Evolutionary conservation across 139 green algal genomes (phyloP).

Genomic region (Micractinium sp.): DNA sequence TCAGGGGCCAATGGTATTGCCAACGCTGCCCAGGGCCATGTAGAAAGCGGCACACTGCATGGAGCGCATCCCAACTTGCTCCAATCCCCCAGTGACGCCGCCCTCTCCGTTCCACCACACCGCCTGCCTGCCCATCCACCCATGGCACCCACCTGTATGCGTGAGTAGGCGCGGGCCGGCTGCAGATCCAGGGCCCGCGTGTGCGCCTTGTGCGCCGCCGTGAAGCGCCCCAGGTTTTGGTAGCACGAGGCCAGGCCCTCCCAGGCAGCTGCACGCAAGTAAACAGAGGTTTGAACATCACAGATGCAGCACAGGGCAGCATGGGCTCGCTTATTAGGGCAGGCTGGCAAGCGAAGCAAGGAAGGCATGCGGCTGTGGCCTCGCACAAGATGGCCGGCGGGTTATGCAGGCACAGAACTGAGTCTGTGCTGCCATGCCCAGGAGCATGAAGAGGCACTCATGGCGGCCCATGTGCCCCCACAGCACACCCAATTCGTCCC

Average conservation of each 20-base stretch:
- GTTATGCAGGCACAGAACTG: neutral
- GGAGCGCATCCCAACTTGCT: neutral
- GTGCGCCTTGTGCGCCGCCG: conserved; percentile 64
- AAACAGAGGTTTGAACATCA: too few relatives aligned
- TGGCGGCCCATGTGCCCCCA: neutral
- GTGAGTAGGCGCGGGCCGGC: conserved; percentile 55
- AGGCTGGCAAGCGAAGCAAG: neutral
- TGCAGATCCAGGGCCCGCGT: conserved; percentile 68
- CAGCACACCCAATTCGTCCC: neutral
- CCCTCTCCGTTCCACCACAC: too few relatives aligned
- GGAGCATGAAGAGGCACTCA: neutral
- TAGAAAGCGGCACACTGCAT: too few relatives aligned
- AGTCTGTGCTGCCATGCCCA: neutral
- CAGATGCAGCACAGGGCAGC: neutral
- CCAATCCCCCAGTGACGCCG: too few relatives aligned
- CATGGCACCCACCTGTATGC: conserved; percentile 7
- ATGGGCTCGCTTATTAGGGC: neutral
- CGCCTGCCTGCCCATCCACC: neutral
- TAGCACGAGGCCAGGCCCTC: conserved; percentile 66
- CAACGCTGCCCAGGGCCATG: too few relatives aligned
- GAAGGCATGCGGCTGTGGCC: too few relatives aligned
- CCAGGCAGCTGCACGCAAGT: conserved; percentile 58
- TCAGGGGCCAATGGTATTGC: too few relatives aligned
- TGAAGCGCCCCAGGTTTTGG: conserved; percentile 39
- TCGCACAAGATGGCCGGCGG: neutral